Conservation (phyloP, 257 asterid genomes). For the Salvia splendens region DNA sequence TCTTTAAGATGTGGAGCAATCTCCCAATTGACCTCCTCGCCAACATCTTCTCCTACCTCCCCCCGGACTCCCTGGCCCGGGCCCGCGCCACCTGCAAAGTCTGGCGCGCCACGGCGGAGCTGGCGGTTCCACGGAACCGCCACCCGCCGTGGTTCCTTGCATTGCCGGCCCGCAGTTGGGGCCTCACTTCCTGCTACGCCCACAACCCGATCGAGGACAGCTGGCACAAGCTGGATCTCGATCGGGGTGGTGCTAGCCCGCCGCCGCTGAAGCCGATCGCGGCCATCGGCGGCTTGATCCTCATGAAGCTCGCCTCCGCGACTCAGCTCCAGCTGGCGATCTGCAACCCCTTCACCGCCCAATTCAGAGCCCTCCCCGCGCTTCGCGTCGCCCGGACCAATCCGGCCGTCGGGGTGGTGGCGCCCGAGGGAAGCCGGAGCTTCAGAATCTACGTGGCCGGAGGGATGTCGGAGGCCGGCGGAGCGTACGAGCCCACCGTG, state of each 20-base stretch:
- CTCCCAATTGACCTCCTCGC: conserved; percentile 69
- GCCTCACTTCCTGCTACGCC: conserved; percentile 46
- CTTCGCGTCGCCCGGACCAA: conserved; percentile 51
- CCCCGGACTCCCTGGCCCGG: conserved; percentile 71
- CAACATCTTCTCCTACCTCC: conserved; percentile 63
- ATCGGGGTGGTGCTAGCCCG: conserved; percentile 17
- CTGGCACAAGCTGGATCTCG: conserved; percentile 52
- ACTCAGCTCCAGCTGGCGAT: conserved; percentile 56
- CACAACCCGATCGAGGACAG: conserved; percentile 46
- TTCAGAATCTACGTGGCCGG: conserved; percentile 71
- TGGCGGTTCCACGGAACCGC: conserved; percentile 14
- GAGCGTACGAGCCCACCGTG: conserved; percentile 55
- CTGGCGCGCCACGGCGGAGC: conserved; percentile 53
- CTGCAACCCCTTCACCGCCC: conserved; percentile 72
- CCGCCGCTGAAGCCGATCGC: conserved; percentile 50
- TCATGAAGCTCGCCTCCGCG: conserved; percentile 37
- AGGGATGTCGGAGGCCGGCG: conserved; percentile 79
- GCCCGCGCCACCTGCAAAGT: conserved; percentile 58
- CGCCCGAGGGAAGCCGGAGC: background rate
- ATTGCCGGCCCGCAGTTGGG: conserved; percentile 47
- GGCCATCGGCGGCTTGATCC: conserved; percentile 48
- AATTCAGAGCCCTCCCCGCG: conserved; percentile 47
- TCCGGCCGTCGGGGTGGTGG: conserved; percentile 68
- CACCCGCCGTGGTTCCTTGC: conserved; percentile 75
- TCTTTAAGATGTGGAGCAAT: conserved; percentile 54